A percentile compares a stretch with the other conserved stretches of the same genome.
Evolutionary conservation across 805 yeast species (phyloP).

Genomic region (Wickerhamiella azymoides): DNA sequence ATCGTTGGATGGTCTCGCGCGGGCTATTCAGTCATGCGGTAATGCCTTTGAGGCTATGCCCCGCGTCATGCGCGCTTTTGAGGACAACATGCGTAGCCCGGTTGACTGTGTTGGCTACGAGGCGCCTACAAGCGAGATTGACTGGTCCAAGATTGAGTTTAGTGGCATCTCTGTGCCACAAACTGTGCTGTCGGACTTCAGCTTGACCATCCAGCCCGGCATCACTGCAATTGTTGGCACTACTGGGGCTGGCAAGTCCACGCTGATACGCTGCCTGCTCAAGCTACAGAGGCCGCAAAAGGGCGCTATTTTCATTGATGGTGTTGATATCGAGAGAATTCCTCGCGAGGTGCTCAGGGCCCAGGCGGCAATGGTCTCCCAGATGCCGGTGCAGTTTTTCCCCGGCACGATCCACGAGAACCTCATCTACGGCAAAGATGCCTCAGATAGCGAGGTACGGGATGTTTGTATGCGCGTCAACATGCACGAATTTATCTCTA

Average conservation of each 20-base stretch:
- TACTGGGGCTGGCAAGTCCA: constrained; percentile 89
- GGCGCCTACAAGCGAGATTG: neutral
- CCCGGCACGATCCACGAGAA: constrained; percentile 65
- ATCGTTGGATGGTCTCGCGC: constrained; percentile 43
- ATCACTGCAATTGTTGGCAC: constrained; percentile 65
- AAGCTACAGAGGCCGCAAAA: constrained; percentile 35
- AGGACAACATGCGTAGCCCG: neutral
- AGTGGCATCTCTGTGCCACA: constrained; percentile 7
- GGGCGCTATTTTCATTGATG: constrained; percentile 34
- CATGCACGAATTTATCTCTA: constrained; percentile 38
- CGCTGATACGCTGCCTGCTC: constrained; percentile 44
- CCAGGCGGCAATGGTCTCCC: constrained; percentile 58
- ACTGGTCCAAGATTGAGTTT: constrained; percentile 11
- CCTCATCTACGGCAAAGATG: constrained; percentile 23
- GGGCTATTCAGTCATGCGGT: constrained; percentile 63
- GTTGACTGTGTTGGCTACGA: neutral
- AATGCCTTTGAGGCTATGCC: constrained; percentile 42
- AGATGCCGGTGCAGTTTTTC: constrained; percentile 48
- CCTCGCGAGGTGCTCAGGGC: constrained; percentile 37
- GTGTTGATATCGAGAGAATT: constrained; percentile 33
- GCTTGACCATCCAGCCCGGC: constrained; percentile 31
- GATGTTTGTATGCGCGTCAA: constrained; percentile 30
- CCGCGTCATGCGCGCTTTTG: constrained; percentile 11
- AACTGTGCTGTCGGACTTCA: constrained; percentile 32
- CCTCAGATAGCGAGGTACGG: neutral